Evolutionary conservation across 2,329 filamentous ascomycete species (phyloP), one percentile per base, ranked within the genome.

Genomic region (Penicillium thymicola): DNA sequence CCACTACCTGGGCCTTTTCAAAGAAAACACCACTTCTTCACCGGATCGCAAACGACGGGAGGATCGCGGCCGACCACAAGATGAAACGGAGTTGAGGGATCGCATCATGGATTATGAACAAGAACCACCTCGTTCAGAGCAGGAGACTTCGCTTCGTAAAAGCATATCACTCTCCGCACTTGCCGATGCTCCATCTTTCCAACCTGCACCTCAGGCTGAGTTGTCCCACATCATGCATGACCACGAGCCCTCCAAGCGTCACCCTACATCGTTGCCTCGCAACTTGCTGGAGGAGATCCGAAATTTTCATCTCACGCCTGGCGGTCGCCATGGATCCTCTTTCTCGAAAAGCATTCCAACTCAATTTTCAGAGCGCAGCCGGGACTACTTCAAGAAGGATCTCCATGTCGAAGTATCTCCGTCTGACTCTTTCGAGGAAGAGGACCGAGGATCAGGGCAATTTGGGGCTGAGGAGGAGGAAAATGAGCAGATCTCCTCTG

Each of bases 1-100:
- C 66, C 85, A 87, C 65, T 86, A 85, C 64, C 73, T 88, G 51
- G 83, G 85, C 13, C 73, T 88, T 6, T 88, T 87, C 73, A 85
- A 85, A 65, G 83, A 85, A 59, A 85, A 84, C 57, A 83, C 84
- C 52, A 77, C 75, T 7, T 78, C 75, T 6, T 78, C 78, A 25
- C 79, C 81, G 32, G 80, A 82, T 59, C 76, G 79, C 54, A 81
- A 80, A 65, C 75, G 78, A 67, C 69, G 78, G 61, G 77, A 82
- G 57, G 75, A 76, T 55, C 75, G 78, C 52, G 64, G 67, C 25
- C 73, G 70, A 30, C 73, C 76, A 18, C 67, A 68, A 25, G 67
- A 74, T 53, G 69, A 70, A 37, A 57, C 62, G 14, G 65, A 65
- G 23, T 21, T 52, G 28, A 45, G 52, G 59, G 65, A 54, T 55